Evolutionary conservation across 306 rosid genomes (phyloP).

Genomic region (Cicer chorassanicum): DNA sequence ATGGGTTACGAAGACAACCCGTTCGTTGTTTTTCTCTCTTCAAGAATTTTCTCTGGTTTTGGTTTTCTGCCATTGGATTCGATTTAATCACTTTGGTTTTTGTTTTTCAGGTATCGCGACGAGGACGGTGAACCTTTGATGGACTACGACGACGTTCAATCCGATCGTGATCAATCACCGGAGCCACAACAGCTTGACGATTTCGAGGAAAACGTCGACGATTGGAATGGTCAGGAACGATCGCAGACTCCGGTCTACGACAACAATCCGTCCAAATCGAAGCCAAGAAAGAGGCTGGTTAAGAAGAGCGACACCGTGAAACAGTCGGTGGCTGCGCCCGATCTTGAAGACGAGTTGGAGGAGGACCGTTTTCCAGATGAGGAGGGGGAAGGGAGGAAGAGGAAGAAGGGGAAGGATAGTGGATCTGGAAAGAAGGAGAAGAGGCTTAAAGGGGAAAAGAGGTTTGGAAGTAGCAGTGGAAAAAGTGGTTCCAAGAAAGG

Average conservation of each 20-base stretch:
- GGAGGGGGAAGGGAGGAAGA: conserved; percentile 57
- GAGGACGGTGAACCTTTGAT: conserved; percentile 96
- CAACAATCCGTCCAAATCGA: conserved; percentile 57
- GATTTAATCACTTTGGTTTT: background rate
- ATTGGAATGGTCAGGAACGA: conserved; percentile 65
- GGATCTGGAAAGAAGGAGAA: conserved; percentile 76
- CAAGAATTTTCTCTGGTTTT: conserved; percentile 36
- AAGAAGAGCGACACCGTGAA: conserved; percentile 65
- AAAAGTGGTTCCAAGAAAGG: conserved; percentile 65
- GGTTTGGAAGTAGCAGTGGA: conserved; percentile 49
- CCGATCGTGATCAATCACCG: conserved; percentile 78
- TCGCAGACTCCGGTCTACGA: conserved; percentile 87
- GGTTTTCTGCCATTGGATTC: conserved; percentile 27
- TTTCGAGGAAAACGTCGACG: conserved; percentile 53
- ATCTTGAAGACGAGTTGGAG: conserved; percentile 60
- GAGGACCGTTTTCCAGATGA: conserved; percentile 49
- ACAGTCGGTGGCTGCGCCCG: conserved; percentile 55
- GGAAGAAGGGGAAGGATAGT: conserved; percentile 55
- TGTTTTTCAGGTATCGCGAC: conserved; percentile 72
- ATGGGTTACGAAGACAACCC: conserved; percentile 89
- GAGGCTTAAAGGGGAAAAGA: conserved; percentile 73
- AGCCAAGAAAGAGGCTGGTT: conserved; percentile 86
- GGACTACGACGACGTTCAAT: conserved; percentile 77
- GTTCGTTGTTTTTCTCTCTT: conserved; percentile 48
- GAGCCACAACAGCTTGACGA: conserved; percentile 68